Percentiles rank a stretch among this genome's conserved stretches.
Conservation (phyloP, 2,329 filamentous ascomycete genomes). For the Coniochaeta pulveracea region DNA sequence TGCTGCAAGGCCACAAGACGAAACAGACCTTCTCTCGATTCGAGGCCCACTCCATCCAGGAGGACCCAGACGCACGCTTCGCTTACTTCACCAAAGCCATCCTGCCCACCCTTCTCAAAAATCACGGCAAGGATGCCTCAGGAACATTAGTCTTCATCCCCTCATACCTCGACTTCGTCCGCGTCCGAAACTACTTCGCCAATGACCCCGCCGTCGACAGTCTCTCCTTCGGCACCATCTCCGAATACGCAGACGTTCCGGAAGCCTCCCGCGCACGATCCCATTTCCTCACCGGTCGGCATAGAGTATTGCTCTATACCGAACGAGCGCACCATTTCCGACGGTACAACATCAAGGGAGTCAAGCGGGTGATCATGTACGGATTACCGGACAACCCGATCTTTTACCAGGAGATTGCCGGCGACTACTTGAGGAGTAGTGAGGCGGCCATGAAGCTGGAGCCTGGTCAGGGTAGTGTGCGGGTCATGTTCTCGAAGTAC, state of each 20-base stretch:
- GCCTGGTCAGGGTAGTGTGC: constrained; percentile 47
- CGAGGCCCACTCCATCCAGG: constrained; percentile 54
- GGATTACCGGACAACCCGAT: constrained; percentile 77
- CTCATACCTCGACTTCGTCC: constrained; percentile 89
- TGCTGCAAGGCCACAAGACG: constrained; percentile 52
- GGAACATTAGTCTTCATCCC: constrained; percentile 86
- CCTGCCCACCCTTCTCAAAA: constrained; percentile 62
- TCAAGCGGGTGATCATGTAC: constrained; percentile 79
- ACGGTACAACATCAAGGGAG: constrained; percentile 72
- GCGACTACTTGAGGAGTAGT: constrained; percentile 51
- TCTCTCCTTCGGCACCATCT: constrained; percentile 68
- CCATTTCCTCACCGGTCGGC: constrained; percentile 74
- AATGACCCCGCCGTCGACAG: constrained; percentile 46
- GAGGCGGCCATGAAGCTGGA: constrained; percentile 43
- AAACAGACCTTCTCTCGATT: constrained; percentile 89
- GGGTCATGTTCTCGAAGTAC: constrained; percentile 72
- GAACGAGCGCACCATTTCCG: constrained; percentile 96
- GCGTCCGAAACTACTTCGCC: constrained; percentile 84
- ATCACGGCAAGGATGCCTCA: constrained; percentile 41
- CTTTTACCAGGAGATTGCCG: constrained; percentile 70
- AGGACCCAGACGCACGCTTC: constrained; percentile 81
- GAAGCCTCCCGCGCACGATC: constrained; percentile 77
- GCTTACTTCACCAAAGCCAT: constrained; percentile 80
- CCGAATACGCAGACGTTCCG: constrained; percentile 72
- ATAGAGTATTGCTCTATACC: constrained; percentile 79